Evolutionary conservation across 2,329 filamentous ascomycete genomes (phyloP).

Genomic region (Colletotrichum filicis): DNA sequence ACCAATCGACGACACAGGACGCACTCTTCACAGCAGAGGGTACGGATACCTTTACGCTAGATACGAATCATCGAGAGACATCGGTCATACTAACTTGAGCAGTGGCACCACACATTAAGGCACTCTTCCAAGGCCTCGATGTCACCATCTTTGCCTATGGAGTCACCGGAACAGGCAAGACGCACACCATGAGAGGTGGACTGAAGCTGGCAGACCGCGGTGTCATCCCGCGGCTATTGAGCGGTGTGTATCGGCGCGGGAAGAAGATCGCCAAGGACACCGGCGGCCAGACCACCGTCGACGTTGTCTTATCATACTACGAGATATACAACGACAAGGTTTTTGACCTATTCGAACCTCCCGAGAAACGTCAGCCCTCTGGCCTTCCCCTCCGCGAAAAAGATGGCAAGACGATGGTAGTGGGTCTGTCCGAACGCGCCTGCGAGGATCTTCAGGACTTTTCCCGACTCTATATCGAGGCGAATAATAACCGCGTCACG

Average conservation of each 20-base stretch:
- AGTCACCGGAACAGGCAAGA: constrained; percentile 93
- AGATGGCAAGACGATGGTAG: constrained; percentile 86
- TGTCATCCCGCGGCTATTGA: constrained; percentile 87
- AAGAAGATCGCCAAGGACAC: constrained; percentile 88
- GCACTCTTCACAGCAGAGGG: constrained; percentile 90
- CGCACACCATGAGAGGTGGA: constrained; percentile 94
- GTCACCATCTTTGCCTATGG: constrained; percentile 94
- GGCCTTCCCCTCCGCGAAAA: constrained; percentile 88
- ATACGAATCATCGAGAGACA: constrained; percentile 23
- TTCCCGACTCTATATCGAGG: constrained; percentile 88
- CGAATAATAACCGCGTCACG: constrained; percentile 90
- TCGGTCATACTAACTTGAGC: constrained; percentile 17
- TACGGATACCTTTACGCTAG: constrained; percentile 51
- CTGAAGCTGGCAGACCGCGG: constrained; percentile 87
- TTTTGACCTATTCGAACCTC: constrained; percentile 87
- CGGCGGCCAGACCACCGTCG: constrained; percentile 74
- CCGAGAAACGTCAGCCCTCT: constrained; percentile 84
- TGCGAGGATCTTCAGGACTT: constrained; percentile 92
- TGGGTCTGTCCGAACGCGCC: constrained; percentile 83
- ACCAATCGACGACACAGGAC: constrained; percentile 82
- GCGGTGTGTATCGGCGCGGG: constrained; percentile 84
- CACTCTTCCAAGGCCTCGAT: constrained; percentile 89
- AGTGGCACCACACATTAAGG: constrained; percentile 92
- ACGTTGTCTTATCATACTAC: constrained; percentile 88
- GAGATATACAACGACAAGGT: constrained; percentile 98